These are phyloP conservation scores for Daldinia bambusicola DNA, from an alignment of 495 filamentous ascomycete species.

Conservation along the genomic window DNA sequence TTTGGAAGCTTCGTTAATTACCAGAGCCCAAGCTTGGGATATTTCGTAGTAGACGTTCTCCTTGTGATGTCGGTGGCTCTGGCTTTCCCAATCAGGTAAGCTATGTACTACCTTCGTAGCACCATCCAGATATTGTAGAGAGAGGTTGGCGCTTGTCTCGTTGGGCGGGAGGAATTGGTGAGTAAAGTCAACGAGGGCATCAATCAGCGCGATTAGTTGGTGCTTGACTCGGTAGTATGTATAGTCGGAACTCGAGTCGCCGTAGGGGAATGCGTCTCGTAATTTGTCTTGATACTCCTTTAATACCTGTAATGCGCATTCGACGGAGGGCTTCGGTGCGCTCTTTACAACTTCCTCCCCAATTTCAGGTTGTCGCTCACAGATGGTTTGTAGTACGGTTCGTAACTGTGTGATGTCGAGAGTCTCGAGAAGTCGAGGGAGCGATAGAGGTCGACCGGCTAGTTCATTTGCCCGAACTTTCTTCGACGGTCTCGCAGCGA, in stretches of 20 bases:
- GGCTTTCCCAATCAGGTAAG: slow-evolving; percentile 86
- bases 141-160: slow-evolving; percentile 80
- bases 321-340: slow-evolving; percentile 84
- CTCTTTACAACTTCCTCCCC: slow-evolving; percentile 83
- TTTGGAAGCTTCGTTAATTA: slow-evolving; percentile 91
- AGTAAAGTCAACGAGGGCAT: slow-evolving; percentile 91
- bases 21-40: slow-evolving; percentile 89
- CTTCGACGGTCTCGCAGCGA: slow-evolving; percentile 69
- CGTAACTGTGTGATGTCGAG: slow-evolving; percentile 84
- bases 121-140: slow-evolving; percentile 85
- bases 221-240: slow-evolving; percentile 92
- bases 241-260: slow-evolving; percentile 87
- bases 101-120: slow-evolving; percentile 90
- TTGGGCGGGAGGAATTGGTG: slow-evolving; percentile 94
- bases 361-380: slow-evolving; percentile 85
- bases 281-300: slow-evolving; percentile 81
- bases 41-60: slow-evolving; percentile 96
- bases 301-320: slow-evolving; percentile 81
- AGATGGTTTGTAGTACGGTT: slow-evolving; percentile 83
- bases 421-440: slow-evolving; percentile 89
- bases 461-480: slow-evolving; percentile 71
- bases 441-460: slow-evolving; percentile 78
- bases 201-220: slow-evolving; percentile 79
- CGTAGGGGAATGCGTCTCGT: slow-evolving; percentile 85
- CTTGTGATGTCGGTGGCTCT: slow-evolving; percentile 88